Evolutionary conservation across 1,139 yeast species (phyloP).

Genomic region (Sugiyamaella paludigena): DNA sequence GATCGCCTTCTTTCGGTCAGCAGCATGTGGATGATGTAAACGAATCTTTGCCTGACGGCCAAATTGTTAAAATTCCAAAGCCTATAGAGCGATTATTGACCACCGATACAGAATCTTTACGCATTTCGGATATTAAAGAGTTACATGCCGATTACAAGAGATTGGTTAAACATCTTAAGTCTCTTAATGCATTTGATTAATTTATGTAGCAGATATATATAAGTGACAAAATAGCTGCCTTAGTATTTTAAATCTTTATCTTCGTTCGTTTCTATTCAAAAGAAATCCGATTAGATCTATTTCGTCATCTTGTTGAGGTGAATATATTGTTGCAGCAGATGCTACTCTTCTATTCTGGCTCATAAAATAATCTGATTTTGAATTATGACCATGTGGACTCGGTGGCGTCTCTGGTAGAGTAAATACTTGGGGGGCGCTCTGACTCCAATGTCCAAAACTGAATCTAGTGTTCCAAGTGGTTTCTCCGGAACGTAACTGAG

Average conservation of each 20-base stretch:
- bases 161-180: constrained; percentile 31
- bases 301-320: constrained; percentile 1
- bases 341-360: not conserved
- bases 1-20: constrained; percentile 21
- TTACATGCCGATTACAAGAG: constrained; percentile 41
- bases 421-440: not conserved
- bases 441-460: constrained; percentile 7
- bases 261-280: too few relatives aligned
- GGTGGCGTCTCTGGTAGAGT: too few relatives aligned
- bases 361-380: too few relatives aligned
- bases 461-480: constrained; percentile 6
- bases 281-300: constrained; percentile 15
- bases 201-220: not conserved
- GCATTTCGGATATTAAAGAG: constrained; percentile 36
- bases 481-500: not conserved
- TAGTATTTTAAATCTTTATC: too few relatives aligned
- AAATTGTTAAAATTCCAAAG: constrained; percentile 16
- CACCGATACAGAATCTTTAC: constrained; percentile 33
- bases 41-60: constrained; percentile 4
- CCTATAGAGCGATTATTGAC: constrained; percentile 30
- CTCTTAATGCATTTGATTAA: constrained; percentile 34
- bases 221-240: too few relatives aligned
- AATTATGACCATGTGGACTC: too few relatives aligned
- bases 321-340: not conserved
- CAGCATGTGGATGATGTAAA: constrained; percentile 2